Percentiles rank a stretch among this genome's conserved stretches.
phyloP scores from a whole-genome alignment of 2,329 filamentous ascomycete species.

The Kalmusia sp. region DNA sequence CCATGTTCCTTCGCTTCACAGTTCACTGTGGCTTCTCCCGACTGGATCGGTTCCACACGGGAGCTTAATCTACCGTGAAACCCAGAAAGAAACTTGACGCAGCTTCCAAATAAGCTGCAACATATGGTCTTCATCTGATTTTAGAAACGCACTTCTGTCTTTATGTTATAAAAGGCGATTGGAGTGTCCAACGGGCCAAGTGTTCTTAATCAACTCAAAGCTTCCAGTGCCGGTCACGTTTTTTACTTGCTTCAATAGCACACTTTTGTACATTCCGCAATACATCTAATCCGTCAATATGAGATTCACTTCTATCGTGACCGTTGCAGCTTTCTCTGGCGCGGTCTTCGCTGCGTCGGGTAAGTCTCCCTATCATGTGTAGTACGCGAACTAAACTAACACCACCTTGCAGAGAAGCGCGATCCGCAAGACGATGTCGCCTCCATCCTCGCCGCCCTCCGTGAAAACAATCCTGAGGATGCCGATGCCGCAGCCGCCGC shows the following conservation, averaged over 20 bases:
- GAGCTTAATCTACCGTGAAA: conserved; percentile 28
- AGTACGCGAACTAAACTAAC: not conserved
- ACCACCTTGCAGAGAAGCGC: conserved; percentile 16
- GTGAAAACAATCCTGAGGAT: conserved; percentile 36
- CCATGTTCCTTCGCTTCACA: conserved; percentile 20
- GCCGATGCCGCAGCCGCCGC: conserved; percentile 30
- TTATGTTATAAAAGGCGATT: conserved; percentile 23
- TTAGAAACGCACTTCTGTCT: too few relatives aligned
- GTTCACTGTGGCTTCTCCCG: conserved; percentile 5
- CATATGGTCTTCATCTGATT: conserved; percentile 2
- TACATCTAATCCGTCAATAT: conserved; percentile 28
- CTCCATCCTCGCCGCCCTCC: conserved; percentile 35
- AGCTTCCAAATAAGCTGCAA: conserved; percentile 26
- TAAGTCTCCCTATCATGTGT: conserved; percentile 3
- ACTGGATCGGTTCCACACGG: conserved; percentile 15
- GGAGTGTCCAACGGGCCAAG: conserved; percentile 4
- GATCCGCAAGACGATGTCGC: conserved; percentile 29
- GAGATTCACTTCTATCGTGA: conserved; percentile 35
- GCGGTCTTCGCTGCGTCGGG: conserved; percentile 32
- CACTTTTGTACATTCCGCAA: not conserved
- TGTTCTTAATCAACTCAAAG: conserved; percentile 19
- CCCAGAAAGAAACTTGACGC: conserved; percentile 26
- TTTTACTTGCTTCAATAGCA: conserved; percentile 16
- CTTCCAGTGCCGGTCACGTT: conserved; percentile 40
- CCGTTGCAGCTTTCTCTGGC: conserved; percentile 33